Base-by-base conservation (phyloP, 2,329 filamentous ascomycete species). In the Epichloe aotearoae region DNA sequence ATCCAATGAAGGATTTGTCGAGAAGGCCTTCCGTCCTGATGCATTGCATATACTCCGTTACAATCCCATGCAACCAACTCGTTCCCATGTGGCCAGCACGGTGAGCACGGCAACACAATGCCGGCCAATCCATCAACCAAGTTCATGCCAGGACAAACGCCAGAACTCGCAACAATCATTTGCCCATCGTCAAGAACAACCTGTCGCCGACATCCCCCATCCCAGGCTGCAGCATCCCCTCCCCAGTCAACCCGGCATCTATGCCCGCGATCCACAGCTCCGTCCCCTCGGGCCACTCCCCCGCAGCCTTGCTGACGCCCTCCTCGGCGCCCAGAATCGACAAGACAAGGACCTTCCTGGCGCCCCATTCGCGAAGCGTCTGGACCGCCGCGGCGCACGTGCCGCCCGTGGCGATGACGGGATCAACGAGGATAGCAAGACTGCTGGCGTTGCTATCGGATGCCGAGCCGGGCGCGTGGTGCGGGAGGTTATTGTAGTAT, bases 401-500 rank as follows among this genome's bases (percentile, higher is more conserved):
- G 1, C 88, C 88, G 38, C 91, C 91, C 0, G 93, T 97, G 1
- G 91, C 93, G 62, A 97, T 94, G 58, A 97, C 80, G 3, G 91
- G 93, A 64, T 97, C 91, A 46, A 95, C 79, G 50, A 96, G 73
- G 62, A 96, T 86, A 53, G 89, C 89, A 12, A 95, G 74, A 53
- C 66, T 73, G 43, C 70, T 70, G 42, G 69, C 61, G 47, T 47
- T 63, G 36, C 68, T 64, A 26, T 38, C 55, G 39, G 64, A 57
- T 43, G 62, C 54, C 33, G 67, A 57, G 47, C 64, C 50, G 59
- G 73, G 62, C 39, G 73, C 64, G 69, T 88, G 84, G 69, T 87
- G 84, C 37, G 89, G 89, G 19, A 96, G 82, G 69, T 95, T 95
- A 75, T 96, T 96, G 78, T 96, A 96, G 77, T 96, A 95, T 70